Conservation (phyloP, 1,284 basidiomycete genomes). For the Rhodotorula sp. region DNA sequence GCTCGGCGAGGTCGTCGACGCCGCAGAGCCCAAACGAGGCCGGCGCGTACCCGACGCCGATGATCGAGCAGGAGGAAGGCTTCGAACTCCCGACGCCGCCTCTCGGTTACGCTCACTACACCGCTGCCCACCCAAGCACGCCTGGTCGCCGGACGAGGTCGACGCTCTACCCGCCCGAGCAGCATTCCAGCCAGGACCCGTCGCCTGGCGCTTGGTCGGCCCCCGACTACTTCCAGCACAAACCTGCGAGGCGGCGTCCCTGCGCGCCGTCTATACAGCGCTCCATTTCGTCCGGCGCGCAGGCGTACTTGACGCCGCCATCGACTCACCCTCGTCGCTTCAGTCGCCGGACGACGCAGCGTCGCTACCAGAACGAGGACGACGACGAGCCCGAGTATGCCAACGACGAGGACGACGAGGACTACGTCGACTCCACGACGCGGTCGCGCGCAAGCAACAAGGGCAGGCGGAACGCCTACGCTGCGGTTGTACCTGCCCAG, state of each 20-base stretch:
- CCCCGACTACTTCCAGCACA: constrained; percentile 4
- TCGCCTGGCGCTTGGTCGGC: constrained; percentile 6
- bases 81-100: not conserved
- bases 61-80: not conserved
- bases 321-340: constrained; percentile 2
- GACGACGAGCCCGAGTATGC: constrained; percentile 3
- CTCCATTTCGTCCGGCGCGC: constrained; percentile 4
- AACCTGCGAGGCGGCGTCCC: not conserved
- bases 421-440: constrained; percentile 16
- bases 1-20: not conserved
- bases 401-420: constrained; percentile 12
- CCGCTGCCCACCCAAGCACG: not conserved
- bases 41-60: not conserved
- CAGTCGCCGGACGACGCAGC: not conserved
- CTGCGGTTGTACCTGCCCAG: not conserved
- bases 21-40: not conserved
- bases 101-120: not conserved
- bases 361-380: constrained; percentile 10
- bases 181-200: not conserved
- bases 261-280: constrained; percentile 9
- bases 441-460: not conserved
- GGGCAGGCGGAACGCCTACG: not conserved
- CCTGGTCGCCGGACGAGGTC: not conserved
- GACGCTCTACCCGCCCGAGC: not conserved
- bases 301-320: constrained; percentile 25